phyloP scores from a whole-genome alignment of 2,329 filamentous ascomycete species.

The Hymenoscyphus infarciens region DNA sequence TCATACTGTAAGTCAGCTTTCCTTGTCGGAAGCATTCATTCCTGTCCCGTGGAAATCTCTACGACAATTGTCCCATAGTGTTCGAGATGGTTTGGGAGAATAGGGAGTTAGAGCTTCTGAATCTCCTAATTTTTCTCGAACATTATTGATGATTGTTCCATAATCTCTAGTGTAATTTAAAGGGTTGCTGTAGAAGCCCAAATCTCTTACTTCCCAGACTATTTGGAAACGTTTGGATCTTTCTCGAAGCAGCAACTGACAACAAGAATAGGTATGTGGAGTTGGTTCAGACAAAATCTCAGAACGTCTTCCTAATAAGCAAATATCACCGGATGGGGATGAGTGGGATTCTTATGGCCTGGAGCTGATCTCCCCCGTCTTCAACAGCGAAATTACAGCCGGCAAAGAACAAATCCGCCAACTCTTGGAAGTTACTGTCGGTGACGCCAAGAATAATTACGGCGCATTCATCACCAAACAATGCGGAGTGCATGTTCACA shows the following conservation, averaged over 20 bases:
- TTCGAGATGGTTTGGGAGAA: neutral
- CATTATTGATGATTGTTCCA: too few relatives aligned
- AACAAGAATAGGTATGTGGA: conserved; percentile 18
- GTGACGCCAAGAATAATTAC: conserved; percentile 7
- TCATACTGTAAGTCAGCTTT: conserved; percentile 10
- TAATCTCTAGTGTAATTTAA: too few relatives aligned
- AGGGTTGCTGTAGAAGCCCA: too few relatives aligned
- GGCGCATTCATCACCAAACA: conserved; percentile 29
- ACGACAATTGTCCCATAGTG: neutral
- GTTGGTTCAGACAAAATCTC: conserved; percentile 25
- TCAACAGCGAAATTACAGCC: conserved; percentile 10
- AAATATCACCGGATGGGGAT: neutral
- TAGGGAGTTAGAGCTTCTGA: neutral
- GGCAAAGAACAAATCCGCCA: conserved; percentile 16
- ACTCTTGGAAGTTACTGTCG: conserved; percentile 17
- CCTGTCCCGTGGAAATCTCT: too few relatives aligned
- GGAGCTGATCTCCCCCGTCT: conserved; percentile 24
- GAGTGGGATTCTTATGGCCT: conserved; percentile 30
- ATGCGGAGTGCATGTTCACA: conserved; percentile 29
- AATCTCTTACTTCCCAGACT: too few relatives aligned
- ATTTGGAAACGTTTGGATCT: too few relatives aligned
- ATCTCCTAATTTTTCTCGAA: too few relatives aligned
- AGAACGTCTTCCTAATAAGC: conserved; percentile 20
- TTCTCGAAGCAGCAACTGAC: neutral
- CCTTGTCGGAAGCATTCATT: too few relatives aligned